Evolutionary conservation across 2,329 filamentous ascomycete genomes (phyloP).

Genomic region (Aspergillus viridinutans): DNA sequence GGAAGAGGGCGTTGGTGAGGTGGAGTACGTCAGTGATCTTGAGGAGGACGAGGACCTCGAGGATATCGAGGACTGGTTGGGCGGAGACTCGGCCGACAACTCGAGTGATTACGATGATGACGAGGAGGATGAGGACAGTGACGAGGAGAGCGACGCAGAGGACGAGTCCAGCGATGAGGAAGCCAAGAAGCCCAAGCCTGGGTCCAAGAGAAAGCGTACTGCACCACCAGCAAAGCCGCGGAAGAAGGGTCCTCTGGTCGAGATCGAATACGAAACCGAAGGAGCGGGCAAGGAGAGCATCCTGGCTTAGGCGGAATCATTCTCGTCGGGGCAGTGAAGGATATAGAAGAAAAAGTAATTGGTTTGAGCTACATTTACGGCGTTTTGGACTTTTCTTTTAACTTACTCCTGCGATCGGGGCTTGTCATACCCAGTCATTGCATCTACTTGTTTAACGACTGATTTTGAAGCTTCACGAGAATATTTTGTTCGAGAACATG

Average conservation of each 20-base stretch:
- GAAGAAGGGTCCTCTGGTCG: slow-evolving; percentile 62
- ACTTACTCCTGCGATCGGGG: slow-evolving; percentile 24
- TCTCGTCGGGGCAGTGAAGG: not conserved
- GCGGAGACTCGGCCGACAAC: slow-evolving; percentile 59
- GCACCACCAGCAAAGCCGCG: slow-evolving; percentile 51
- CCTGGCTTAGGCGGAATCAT: slow-evolving; percentile 30
- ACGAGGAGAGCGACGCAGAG: slow-evolving; percentile 44
- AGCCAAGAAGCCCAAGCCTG: slow-evolving; percentile 40
- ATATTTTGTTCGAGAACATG: not conserved
- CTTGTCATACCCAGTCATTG: slow-evolving; percentile 33
- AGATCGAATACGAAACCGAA: slow-evolving; percentile 77
- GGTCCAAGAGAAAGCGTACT: slow-evolving; percentile 55
- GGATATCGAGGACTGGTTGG: slow-evolving; percentile 96
- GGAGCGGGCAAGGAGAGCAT: slow-evolving; percentile 52
- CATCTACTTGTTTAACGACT: slow-evolving; percentile 21
- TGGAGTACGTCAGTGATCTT: slow-evolving; percentile 91
- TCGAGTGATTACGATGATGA: slow-evolving; percentile 45
- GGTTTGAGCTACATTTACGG: slow-evolving; percentile 26
- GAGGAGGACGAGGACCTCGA: slow-evolving; percentile 76
- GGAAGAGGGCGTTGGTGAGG: slow-evolving; percentile 67
- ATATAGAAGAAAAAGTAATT: slow-evolving; percentile 13
- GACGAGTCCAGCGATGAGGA: slow-evolving; percentile 43
- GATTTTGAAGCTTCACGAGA: slow-evolving; percentile 4
- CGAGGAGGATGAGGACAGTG: slow-evolving; percentile 52
- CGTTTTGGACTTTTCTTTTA: slow-evolving; percentile 25